These are phyloP conservation scores for Athelia sp. DNA, from an alignment of 1,284 basidiomycete species.

Conservation along the genomic window DNA sequence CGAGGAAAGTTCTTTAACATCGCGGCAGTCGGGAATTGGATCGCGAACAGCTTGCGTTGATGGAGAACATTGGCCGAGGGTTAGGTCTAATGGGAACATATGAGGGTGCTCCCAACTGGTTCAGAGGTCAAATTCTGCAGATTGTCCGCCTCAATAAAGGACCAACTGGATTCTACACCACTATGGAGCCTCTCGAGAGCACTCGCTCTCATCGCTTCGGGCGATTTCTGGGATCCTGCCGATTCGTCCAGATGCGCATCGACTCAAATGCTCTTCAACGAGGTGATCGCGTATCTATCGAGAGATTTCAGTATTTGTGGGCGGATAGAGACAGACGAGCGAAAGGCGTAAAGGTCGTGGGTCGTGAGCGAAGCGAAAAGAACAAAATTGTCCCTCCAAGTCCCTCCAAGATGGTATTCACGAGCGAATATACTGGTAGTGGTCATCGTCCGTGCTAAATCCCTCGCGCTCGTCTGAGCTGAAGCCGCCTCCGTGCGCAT, in stretches of 20 bases:
- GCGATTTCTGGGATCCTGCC: slow-evolving; percentile 56
- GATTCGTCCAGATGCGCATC: slow-evolving; percentile 52
- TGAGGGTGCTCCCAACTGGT: slow-evolving; percentile 48
- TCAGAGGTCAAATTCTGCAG: slow-evolving; percentile 64
- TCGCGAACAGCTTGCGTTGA: slow-evolving; percentile 56
- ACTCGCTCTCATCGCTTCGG: slow-evolving; percentile 58
- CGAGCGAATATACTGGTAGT: slow-evolving; percentile 25
- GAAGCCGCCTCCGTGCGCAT: slow-evolving; percentile 52
- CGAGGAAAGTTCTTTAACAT: slow-evolving; percentile 13
- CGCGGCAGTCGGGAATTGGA: slow-evolving; percentile 56
- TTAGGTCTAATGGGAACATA: slow-evolving; percentile 56
- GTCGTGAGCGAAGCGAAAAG: slow-evolving; percentile 12
- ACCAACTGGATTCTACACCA: slow-evolving; percentile 25
- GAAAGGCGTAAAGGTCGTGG: background rate
- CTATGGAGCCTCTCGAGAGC: slow-evolving; percentile 49
- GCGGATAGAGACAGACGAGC: too few relatives aligned
- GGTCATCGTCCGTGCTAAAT: slow-evolving; percentile 41
- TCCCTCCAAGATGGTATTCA: slow-evolving; percentile 17
- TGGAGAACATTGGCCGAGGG: slow-evolving; percentile 50
- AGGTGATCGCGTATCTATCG: slow-evolving; percentile 32
- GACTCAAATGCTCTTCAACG: slow-evolving; percentile 32
- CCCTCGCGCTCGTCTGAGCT: slow-evolving; percentile 62
- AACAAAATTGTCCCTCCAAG: too few relatives aligned
- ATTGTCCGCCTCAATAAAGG: slow-evolving; percentile 29
- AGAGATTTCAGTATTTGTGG: slow-evolving; percentile 60